Evolutionary conservation across 202 grass and related monocot species (phyloP), one percentile per base, ranked within the genome.

Genomic region (Panicum virgatum): DNA sequence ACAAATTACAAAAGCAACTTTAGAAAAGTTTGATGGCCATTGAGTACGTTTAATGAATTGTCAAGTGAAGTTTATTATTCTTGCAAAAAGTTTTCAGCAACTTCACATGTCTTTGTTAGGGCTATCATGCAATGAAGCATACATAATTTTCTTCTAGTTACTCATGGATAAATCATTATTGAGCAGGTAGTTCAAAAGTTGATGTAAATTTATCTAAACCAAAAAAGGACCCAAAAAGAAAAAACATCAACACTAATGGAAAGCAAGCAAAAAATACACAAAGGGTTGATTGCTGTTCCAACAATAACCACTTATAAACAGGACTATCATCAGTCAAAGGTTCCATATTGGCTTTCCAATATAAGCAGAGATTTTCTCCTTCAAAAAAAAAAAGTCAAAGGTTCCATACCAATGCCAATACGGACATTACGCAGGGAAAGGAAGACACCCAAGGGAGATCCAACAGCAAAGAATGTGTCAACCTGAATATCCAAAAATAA

Each of bases 381-480:
- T 34, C 3, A 3, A 34, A 4, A 34, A n/a, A n/a, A n/a, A 34
- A 34, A 34, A 3, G 32, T 38, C 6, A 66, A 75, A 73, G 42
- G 52, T 87, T 84, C 29, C 84, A 91, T 98, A 98, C 96, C 96
- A 72, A 93, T 89, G 72, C 96, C 96, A 83, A 98, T 92, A 34
- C 92, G 90, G 12, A 98, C 79, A 90, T 98, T 98, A 80, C 96
- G 84, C 36, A 96, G 63, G 8, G 92, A 88, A 64, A 98, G 88
- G 82, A 98, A 98, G 9, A 98, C 92, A 85, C 96, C 96, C 60
- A 98, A 86, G 75, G 96, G 96, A 72, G 96, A 96, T 88, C 96
- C 96, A 80, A 44, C 96, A 85, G 96, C 96, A 85, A 87, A 98
- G 80, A 98, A 96, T 48, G 96, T 98, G 82, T 98, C 92, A 53